phyloP scores from a whole-genome alignment of 1,284 basidiomycete species.

The Sanghuangporus sanghuang region DNA sequence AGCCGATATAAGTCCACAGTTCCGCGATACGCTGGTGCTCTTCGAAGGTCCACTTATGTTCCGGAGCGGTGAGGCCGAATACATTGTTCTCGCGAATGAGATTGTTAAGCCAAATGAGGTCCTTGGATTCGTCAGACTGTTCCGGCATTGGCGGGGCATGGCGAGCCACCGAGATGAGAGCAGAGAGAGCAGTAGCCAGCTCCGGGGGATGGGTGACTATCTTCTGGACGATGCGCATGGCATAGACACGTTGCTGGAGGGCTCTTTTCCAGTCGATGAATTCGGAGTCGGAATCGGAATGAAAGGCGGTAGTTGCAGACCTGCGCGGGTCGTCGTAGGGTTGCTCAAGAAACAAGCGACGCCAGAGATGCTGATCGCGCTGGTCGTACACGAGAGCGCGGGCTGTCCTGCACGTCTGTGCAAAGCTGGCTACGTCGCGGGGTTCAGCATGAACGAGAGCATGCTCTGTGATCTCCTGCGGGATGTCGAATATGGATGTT shows the following conservation, averaged over 20 bases:
- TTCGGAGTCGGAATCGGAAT: not conserved
- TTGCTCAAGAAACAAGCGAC: slow-evolving; percentile 47
- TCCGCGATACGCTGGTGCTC: slow-evolving; percentile 25
- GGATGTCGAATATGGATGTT: slow-evolving; percentile 31
- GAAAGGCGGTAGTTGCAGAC: slow-evolving; percentile 7
- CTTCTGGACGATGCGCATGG: slow-evolving; percentile 23
- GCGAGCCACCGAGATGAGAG: slow-evolving; percentile 38
- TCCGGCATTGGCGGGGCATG: slow-evolving; percentile 33
- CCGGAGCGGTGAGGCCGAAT: slow-evolving; percentile 23
- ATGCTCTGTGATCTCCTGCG: slow-evolving; percentile 52
- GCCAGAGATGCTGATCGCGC: slow-evolving; percentile 58
- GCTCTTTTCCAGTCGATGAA: slow-evolving; percentile 27
- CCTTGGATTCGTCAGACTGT: slow-evolving; percentile 20
- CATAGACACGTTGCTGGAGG: slow-evolving; percentile 29
- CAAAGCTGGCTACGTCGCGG: slow-evolving; percentile 49
- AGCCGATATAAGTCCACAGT: slow-evolving; percentile 14
- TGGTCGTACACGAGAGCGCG: slow-evolving; percentile 42
- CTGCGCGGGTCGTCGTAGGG: slow-evolving; percentile 58
- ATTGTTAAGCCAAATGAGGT: slow-evolving; percentile 12
- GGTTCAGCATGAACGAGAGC: slow-evolving; percentile 49
- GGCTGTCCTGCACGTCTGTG: slow-evolving; percentile 45
- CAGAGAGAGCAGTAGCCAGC: slow-evolving; percentile 33
- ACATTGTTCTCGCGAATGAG: slow-evolving; percentile 14
- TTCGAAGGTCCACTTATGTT: slow-evolving; percentile 15
- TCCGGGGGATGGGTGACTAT: slow-evolving; percentile 23